Percentiles rank a stretch among this genome's conserved stretches.
phyloP scores from a whole-genome alignment of 495 filamentous ascomycete genomes.

The Xylaria scruposa region DNA sequence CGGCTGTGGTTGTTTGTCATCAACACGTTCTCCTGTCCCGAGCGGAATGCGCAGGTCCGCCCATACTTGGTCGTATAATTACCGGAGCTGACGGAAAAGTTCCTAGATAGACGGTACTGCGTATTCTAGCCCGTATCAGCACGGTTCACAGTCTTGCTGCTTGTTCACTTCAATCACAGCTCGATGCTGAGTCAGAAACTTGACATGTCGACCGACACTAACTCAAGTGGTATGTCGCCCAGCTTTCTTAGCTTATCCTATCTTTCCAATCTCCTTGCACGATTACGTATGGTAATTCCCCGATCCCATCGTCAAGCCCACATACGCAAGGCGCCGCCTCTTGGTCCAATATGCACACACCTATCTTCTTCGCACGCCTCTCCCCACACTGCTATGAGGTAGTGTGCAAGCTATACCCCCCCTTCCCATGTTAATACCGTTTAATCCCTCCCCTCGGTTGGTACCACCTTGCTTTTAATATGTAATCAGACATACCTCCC shows the following conservation, averaged over 20 bases:
- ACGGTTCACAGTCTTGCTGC: not conserved
- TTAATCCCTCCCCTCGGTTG: constrained; percentile 39
- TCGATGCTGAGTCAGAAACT: constrained; percentile 28
- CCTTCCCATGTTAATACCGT: constrained; percentile 35
- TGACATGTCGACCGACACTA: constrained; percentile 21
- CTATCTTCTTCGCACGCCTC: constrained; percentile 1
- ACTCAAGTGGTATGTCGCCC: constrained; percentile 23
- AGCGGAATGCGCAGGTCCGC: constrained; percentile 23
- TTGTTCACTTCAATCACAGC: not conserved
- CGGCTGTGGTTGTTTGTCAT: constrained; percentile 21
- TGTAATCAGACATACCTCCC: constrained; percentile 44
- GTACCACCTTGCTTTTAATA: constrained; percentile 36
- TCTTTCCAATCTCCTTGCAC: constrained; percentile 20
- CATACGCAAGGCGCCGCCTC: constrained; percentile 11
- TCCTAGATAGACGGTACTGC: constrained; percentile 19
- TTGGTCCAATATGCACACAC: not conserved
- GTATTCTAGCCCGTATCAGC: constrained; percentile 15
- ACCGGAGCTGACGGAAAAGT: constrained; percentile 20
- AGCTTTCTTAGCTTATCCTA: constrained; percentile 20
- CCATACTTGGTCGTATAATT: not conserved
- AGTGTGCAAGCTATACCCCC: constrained; percentile 15
- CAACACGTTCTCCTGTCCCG: constrained; percentile 17
- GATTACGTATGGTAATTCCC: constrained; percentile 29
- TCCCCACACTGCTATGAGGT: constrained; percentile 5
- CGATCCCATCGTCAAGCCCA: constrained; percentile 28